phyloP scores from a whole-genome alignment of 2,329 filamentous ascomycete genomes.

The Aureobasidium mangrovei region DNA sequence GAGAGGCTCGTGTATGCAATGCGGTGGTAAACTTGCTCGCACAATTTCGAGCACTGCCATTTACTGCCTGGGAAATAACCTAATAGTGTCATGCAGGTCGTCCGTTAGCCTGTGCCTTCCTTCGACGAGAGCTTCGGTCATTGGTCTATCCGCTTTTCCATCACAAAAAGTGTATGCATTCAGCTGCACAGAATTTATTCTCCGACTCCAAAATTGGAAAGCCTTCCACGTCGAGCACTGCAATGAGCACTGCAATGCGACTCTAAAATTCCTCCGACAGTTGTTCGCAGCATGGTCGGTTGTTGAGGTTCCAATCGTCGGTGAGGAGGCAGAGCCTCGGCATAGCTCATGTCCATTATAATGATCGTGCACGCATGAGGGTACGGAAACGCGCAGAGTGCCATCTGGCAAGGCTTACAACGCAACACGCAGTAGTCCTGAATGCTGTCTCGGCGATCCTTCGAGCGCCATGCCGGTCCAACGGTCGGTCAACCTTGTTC shows the following conservation, averaged over 20 bases:
- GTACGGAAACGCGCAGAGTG: too few species aligned
- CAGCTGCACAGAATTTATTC: slow-evolving; percentile 6
- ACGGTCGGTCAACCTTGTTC: too few species aligned
- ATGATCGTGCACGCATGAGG: too few species aligned
- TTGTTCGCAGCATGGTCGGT: too few species aligned
- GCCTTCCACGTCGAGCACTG: neutral
- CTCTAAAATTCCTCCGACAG: neutral
- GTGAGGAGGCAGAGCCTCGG: too few species aligned
- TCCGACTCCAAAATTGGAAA: neutral
- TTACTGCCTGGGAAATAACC: neutral
- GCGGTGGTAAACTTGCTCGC: neutral
- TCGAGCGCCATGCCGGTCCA: too few species aligned
- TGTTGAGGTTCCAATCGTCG: too few species aligned
- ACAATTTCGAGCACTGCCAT: neutral
- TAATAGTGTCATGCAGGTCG: neutral
- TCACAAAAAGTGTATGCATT: neutral
- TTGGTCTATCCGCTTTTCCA: neutral
- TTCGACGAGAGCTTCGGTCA: neutral
- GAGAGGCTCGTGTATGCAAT: neutral
- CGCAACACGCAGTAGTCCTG: too few species aligned
- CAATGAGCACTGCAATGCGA: neutral
- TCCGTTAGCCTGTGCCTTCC: neutral
- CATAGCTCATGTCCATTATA: too few species aligned
- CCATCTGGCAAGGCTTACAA: too few species aligned
- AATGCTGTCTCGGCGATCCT: too few species aligned